A percentile compares a stretch with the other conserved stretches of the same genome.
phyloP scores from a whole-genome alignment of 2,329 filamentous ascomycete genomes.

The Cryphonectria naterciae region DNA sequence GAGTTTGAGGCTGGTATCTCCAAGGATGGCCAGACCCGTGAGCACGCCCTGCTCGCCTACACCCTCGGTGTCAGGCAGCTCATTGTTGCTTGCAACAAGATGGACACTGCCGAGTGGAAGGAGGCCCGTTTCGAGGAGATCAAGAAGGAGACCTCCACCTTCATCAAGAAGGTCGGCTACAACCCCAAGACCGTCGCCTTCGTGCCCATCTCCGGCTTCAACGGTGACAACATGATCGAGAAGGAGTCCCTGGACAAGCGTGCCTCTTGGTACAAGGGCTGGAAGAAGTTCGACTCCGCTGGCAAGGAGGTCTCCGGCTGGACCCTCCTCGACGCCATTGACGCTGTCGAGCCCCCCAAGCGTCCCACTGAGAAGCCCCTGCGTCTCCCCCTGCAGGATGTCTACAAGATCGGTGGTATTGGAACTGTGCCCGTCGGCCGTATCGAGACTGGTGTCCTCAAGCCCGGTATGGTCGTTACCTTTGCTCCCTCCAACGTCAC shows the following conservation, averaged over 20 bases:
- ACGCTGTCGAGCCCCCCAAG: constrained; percentile 88
- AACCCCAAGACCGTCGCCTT: constrained; percentile 99
- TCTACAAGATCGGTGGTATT: constrained; percentile 99
- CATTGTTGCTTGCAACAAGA: constrained; percentile 99
- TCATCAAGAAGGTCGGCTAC: constrained; percentile 99
- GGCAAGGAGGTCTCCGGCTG: constrained; percentile 84
- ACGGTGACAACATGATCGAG: constrained; percentile 99
- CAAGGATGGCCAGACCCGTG: constrained; percentile 99
- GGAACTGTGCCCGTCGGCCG: constrained; percentile 99
- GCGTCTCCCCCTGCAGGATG: constrained; percentile 99
- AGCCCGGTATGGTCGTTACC: constrained; percentile 91
- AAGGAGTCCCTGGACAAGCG: constrained; percentile 83
- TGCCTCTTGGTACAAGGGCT: constrained; percentile 93
- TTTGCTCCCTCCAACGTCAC: constrained; percentile 98
- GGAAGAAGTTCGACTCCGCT: constrained; percentile 95
- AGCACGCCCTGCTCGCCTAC: constrained; percentile 99
- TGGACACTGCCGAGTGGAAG: constrained; percentile 99
- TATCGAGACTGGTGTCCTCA: constrained; percentile 99
- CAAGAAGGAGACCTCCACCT: constrained; percentile 99
- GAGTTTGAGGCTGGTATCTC: constrained; percentile 99
- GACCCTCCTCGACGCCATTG: constrained; percentile 99
- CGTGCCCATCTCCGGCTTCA: constrained; percentile 99
- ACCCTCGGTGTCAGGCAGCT: constrained; percentile 99
- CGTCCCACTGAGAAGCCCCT: constrained; percentile 99
- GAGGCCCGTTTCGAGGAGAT: constrained; percentile 97